Evolutionary conservation across 1,139 yeast species (phyloP).

Genomic region (Pichia sp.): DNA sequence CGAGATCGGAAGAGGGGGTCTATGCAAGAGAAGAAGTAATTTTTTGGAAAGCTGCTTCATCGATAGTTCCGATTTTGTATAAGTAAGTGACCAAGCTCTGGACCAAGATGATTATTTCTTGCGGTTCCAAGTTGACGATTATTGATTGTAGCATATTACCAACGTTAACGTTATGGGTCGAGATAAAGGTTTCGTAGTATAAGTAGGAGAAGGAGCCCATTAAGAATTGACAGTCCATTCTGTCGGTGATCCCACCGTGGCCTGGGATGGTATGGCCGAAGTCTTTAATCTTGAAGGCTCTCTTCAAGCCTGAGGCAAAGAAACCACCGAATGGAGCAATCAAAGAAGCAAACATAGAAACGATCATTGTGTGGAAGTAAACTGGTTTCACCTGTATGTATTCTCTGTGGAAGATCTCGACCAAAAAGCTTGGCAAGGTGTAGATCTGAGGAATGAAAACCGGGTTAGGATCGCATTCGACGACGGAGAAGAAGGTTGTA

Average conservation of each 20-base stretch:
- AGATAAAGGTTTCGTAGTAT: conserved; percentile 87
- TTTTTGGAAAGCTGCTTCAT: conserved; percentile 33
- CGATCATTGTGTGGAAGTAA: conserved; percentile 77
- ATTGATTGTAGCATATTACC: conserved; percentile 74
- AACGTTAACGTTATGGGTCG: conserved; percentile 65
- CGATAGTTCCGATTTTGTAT: conserved; percentile 48
- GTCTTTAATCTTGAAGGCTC: conserved; percentile 94
- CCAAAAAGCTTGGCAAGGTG: conserved; percentile 67
- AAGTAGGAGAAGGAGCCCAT: conserved; percentile 95
- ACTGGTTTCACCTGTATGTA: conserved; percentile 72
- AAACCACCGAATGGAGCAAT: conserved; percentile 99
- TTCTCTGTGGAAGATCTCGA: conserved; percentile 40
- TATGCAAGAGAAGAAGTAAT: conserved; percentile 18
- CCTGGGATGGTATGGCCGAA: conserved; percentile 95
- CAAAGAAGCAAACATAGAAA: conserved; percentile 93
- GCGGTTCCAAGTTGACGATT: conserved; percentile 62
- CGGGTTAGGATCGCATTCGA: conserved; percentile 80
- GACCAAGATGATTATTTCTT: conserved; percentile 62
- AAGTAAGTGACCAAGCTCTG: conserved; percentile 60
- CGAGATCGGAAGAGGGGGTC: neutral
- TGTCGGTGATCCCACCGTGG: conserved; percentile 96
- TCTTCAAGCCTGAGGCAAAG: conserved; percentile 92
- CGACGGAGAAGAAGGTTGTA: conserved; percentile 49
- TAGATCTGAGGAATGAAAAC: conserved; percentile 77
- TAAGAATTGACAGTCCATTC: conserved; percentile 95